These are phyloP conservation scores for Calonectria leucothoes DNA, from an alignment of 2,329 filamentous ascomycete genomes.

Conservation along the genomic window DNA sequence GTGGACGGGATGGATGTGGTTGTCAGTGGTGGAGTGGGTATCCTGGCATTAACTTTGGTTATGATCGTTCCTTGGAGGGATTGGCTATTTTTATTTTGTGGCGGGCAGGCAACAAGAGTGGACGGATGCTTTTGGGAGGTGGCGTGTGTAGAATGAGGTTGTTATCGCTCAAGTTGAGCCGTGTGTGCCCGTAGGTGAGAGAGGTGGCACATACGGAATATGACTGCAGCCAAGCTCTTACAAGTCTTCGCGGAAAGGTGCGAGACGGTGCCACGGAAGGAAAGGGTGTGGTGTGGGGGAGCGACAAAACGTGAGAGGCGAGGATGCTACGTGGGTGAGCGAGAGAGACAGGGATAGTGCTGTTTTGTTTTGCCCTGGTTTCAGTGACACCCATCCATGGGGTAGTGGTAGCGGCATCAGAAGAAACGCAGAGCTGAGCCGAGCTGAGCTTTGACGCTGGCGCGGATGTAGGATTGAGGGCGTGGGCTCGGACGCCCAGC, in stretches of 20 bases:
- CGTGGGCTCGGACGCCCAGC: background rate
- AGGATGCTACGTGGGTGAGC: conserved; percentile 1
- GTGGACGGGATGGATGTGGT: background rate
- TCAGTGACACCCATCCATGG: conserved; percentile 12
- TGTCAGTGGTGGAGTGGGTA: background rate
- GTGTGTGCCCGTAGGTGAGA: conserved; percentile 5
- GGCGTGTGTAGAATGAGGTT: conserved; percentile 1
- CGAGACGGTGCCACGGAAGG: conserved; percentile 6
- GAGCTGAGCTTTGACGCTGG: conserved; percentile 11
- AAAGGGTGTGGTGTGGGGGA: conserved; percentile 3
- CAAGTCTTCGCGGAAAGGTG: background rate
- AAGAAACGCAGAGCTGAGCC: conserved; percentile 22
- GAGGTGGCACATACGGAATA: background rate
- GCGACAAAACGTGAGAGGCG: conserved; percentile 11
- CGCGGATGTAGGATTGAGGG: background rate
- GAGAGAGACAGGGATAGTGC: conserved; percentile 11
- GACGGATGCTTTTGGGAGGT: background rate
- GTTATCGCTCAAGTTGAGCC: background rate
- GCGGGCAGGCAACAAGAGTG: background rate
- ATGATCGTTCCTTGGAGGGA: conserved; percentile 14
- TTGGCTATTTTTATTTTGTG: conserved; percentile 4
- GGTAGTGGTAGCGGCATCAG: background rate
- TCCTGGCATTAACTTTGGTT: background rate
- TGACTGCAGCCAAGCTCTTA: background rate
- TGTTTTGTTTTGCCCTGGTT: conserved; percentile 22